Evolutionary conservation across 2,329 filamentous ascomycete species (phyloP).

Genomic region (Diaporthe humulicola): DNA sequence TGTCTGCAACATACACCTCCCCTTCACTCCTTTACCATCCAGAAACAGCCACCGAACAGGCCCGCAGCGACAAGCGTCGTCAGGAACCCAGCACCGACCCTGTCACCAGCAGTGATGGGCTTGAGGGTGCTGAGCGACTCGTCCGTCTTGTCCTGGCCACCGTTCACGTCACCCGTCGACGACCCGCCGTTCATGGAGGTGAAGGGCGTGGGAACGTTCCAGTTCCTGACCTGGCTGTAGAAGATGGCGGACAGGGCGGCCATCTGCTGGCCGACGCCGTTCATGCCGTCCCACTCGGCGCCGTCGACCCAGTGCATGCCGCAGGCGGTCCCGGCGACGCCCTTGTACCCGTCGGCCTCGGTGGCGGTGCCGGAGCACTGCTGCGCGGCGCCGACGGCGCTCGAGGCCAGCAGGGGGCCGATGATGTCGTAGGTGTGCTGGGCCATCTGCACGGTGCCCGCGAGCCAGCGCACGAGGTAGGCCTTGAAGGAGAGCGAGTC

Average conservation of each 20-base stretch:
- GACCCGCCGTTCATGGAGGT: slow-evolving; percentile 27
- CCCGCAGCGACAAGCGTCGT: slow-evolving; percentile 35
- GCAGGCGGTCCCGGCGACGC: slow-evolving; percentile 56
- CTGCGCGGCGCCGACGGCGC: slow-evolving; percentile 54
- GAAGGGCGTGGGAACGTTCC: slow-evolving; percentile 43
- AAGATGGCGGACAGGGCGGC: slow-evolving; percentile 58
- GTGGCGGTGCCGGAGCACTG: slow-evolving; percentile 49
- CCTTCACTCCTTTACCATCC: slow-evolving; percentile 40
- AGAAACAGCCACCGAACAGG: slow-evolving; percentile 36
- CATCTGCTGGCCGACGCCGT: slow-evolving; percentile 62
- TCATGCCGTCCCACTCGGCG: slow-evolving; percentile 55
- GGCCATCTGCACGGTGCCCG: slow-evolving; percentile 53
- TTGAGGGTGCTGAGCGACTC: slow-evolving; percentile 32
- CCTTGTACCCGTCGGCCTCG: slow-evolving; percentile 46
- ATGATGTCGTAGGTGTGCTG: slow-evolving; percentile 53
- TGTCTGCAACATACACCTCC: no score
- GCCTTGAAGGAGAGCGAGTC: slow-evolving; percentile 72
- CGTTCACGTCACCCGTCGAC: slow-evolving; percentile 34
- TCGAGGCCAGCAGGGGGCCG: slow-evolving; percentile 51
- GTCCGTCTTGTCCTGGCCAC: slow-evolving; percentile 31
- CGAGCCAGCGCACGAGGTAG: slow-evolving; percentile 66
- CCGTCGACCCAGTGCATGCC: slow-evolving; percentile 60
- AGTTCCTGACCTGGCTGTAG: slow-evolving; percentile 51
- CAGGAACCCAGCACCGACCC: slow-evolving; percentile 36
- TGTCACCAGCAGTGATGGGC: slow-evolving; percentile 35